Base-by-base conservation (phyloP, 768 basidiomycete species). In the Russula compacta region DNA sequence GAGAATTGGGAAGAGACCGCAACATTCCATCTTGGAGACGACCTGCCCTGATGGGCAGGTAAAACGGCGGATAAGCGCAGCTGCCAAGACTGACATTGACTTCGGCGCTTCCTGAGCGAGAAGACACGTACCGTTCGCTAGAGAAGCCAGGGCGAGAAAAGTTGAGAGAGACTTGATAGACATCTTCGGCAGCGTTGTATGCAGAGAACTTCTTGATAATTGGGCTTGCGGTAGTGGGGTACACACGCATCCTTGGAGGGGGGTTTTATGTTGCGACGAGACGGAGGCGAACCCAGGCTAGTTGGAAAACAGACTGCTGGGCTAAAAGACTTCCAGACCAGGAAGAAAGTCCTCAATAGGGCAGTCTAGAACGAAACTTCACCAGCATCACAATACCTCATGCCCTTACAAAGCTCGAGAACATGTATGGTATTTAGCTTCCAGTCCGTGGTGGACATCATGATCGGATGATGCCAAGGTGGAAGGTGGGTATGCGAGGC, bases 31-130 rank as follows among this genome's bases (percentile, higher is more conserved):
- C 50, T 74, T 72, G 1, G 60, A 53, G 10, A 67, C 67, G 3
- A 61, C 68, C 54, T 71, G 43, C 46, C 72, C 71, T 56, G 69
- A 67, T 12, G 73, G 66, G 58, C 73, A 74, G 11, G 68, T 61
- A 32, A 65, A 67, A 17, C 67, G 66, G 33, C 60, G 63, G 15
- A 65, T 63, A 7, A 68, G 55, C 24, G 66, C 67, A 49, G 64
- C 67, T 67, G 50, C 33, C 19, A 29, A 19, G 42, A 36, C 12
- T 38, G 17, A 33, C 46, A 36, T 35, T 32, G 35, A n/a, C 19
- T 19, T 47, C n/a, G 9, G 7, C 38, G 33, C 11, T 24, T 21
- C 11, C 5, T 2, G 40, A 32, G 7, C 17, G 9, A 17, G 33
- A 17, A 15, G 11, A 40, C 15, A 44, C 52, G 42, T 33, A 67